Evolutionary conservation across 192 early-diverging fungal species (phyloP).

Genomic region (Backusella westeae): DNA sequence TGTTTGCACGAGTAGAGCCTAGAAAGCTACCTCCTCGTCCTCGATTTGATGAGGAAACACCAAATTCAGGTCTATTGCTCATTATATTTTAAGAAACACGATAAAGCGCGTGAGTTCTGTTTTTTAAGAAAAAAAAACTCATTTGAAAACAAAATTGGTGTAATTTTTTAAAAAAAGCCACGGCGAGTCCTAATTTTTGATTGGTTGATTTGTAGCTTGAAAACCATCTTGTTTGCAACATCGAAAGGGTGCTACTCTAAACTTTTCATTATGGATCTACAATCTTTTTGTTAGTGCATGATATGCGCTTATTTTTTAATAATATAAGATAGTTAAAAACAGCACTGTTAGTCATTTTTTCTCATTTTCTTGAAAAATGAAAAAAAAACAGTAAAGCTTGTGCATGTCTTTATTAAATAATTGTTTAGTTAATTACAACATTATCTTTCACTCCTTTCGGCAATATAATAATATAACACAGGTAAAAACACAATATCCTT

Average conservation of each 20-base stretch:
- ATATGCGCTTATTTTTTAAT: too few species aligned
- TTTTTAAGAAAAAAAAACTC: background rate
- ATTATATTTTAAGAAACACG: background rate
- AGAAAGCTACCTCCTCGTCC: slow-evolving; percentile 2
- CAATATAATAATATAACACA: background rate
- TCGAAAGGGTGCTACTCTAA: too few species aligned
- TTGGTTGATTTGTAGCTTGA: too few species aligned
- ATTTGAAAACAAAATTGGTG: slow-evolving; percentile 31
- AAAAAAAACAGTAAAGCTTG: background rate
- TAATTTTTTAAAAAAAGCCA: background rate
- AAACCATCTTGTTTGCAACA: too few species aligned
- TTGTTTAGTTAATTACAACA: too few species aligned
- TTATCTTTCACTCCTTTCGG: too few species aligned
- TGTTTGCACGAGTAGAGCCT: background rate
- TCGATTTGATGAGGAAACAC: slow-evolving; percentile 8
- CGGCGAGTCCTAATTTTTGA: background rate
- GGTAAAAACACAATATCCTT: background rate
- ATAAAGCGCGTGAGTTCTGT: background rate
- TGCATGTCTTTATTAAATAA: background rate
- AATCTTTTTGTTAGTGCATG: too few species aligned
- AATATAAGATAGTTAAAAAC: background rate
- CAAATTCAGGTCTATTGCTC: slow-evolving; percentile 6
- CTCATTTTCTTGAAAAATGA: background rate
- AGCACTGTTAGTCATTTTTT: background rate
- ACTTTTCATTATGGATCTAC: too few species aligned